phyloP scores from a whole-genome alignment of 768 basidiomycete genomes.

The Rhodosporidiobolus sp. region DNA sequence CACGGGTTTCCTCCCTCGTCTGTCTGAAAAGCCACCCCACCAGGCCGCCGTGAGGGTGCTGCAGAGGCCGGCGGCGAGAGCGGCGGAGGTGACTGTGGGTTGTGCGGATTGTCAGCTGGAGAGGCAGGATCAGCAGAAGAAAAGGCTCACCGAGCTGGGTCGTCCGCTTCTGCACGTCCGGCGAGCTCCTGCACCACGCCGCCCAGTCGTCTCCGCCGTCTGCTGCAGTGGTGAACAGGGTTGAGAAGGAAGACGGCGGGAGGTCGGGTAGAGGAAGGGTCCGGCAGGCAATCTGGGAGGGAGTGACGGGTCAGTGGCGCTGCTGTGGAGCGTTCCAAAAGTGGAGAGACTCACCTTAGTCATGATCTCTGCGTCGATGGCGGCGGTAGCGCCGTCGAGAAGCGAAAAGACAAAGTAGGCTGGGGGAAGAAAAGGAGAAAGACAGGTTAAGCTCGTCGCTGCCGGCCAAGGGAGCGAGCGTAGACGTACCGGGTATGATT shows the following conservation, averaged over 20 bases:
- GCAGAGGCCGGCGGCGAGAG: constrained; percentile 14
- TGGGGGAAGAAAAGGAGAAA: neutral
- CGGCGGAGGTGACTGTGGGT: constrained; percentile 3
- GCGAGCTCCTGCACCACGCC: neutral
- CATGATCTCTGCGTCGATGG: constrained; percentile 17
- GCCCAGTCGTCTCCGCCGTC: constrained; percentile 10
- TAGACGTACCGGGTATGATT: constrained; percentile 17
- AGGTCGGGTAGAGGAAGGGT: neutral
- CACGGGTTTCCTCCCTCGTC: constrained; percentile 6
- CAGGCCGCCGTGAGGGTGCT: constrained; percentile 17
- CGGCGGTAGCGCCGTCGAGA: neutral
- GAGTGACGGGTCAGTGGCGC: neutral
- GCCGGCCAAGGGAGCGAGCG: rapidly evolving
- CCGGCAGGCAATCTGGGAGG: constrained; percentile 13
- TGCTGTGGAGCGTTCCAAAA: neutral
- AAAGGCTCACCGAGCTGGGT: neutral
- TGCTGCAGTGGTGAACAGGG: neutral
- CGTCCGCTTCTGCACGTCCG: constrained; percentile 10
- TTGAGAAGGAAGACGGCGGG: neutral
- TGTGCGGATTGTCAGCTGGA: neutral
- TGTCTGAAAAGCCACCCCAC: constrained; percentile 24
- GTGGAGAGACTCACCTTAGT: neutral
- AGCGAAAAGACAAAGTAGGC: constrained; percentile 21
- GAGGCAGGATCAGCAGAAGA: neutral
- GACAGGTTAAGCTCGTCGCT: too few species aligned